Base-by-base conservation (phyloP, 2,329 filamentous ascomycete species). In the Claviceps citrina region DNA sequence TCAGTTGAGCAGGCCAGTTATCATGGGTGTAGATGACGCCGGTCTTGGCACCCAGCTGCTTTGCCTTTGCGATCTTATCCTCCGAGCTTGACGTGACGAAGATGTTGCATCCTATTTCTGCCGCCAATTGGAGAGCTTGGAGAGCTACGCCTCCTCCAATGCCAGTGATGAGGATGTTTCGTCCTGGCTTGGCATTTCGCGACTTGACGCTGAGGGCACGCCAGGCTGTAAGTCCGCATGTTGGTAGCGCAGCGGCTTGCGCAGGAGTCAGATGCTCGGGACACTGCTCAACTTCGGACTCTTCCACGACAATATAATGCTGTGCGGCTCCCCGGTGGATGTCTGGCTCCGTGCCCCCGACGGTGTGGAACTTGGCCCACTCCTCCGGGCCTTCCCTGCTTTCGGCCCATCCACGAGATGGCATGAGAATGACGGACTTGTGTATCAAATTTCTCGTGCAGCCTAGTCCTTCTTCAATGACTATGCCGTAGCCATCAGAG, bases 71-170 rank as follows among this genome's bases (percentile, higher is more conserved):
- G 44, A 96, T 73, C 69, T 94, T 94, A 50, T 71, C 76, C 47
- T 74, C 60, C 46, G 76, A 78, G 9, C 83, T 77, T 41, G 78
- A 84, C 2, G 80, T 89, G 41, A 94, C 85, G 54, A 70, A 93
- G n/a, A 89, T 81, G 56, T 78, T 76, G 51, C 78, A 75, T 26
- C 85, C 83, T 47, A 75, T 63, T 7, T 75, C 84, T 9, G 78
- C 76, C 8, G 76, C 86, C 60, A 93, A 93, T 57, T 84, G 70
- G 49, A 95, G 63, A 6, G 73, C 81, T 65, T 84, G 79, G 41
- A 95, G 64, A 26, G 89, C 89, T 1, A 95, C 89, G 32, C 89
- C 89, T 28, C 89, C 89, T 26, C 89, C 89, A 58, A 96, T 93
- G 0, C 89, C 89, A 3, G 89, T 95, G 31, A 96, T 63, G 25